Conservation (phyloP, 306 rosid species). For the Benincasa hispida region DNA sequence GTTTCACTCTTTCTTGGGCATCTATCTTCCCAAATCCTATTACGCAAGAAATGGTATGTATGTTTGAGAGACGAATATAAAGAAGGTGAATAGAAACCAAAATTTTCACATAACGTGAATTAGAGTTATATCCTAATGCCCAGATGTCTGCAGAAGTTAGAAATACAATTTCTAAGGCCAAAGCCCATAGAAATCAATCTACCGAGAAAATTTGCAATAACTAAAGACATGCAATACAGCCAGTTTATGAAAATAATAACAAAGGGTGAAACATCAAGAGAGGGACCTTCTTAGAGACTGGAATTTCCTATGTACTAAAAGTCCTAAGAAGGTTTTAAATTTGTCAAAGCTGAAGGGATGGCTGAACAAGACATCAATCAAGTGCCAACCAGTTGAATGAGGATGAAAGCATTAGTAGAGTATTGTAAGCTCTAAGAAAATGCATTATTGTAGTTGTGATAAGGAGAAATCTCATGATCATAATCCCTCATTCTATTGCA, state of each 20-base stretch:
- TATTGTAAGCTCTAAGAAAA: background rate
- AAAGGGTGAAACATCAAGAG: background rate
- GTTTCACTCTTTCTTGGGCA: background rate
- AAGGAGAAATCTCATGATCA: background rate
- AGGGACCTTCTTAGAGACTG: background rate
- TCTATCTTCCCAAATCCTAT: background rate
- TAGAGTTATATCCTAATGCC: background rate
- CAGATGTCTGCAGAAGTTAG: background rate
- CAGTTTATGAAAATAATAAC: background rate
- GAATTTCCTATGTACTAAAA: background rate
- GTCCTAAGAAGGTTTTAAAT: background rate
- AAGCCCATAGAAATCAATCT: background rate
- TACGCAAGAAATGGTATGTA: background rate
- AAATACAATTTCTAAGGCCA: background rate
- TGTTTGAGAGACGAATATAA: background rate
- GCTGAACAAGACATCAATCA: background rate
- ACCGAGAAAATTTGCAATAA: background rate
- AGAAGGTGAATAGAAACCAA: background rate
- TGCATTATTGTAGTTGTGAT: background rate
- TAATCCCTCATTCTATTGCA: background rate
- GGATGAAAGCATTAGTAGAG: background rate
- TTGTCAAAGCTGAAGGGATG: background rate
- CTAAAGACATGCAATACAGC: background rate
- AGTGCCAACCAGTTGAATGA: background rate
- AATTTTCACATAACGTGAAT: background rate